Conservation (phyloP, 2,329 filamentous ascomycete genomes). For the Botrytis squamosa region DNA sequence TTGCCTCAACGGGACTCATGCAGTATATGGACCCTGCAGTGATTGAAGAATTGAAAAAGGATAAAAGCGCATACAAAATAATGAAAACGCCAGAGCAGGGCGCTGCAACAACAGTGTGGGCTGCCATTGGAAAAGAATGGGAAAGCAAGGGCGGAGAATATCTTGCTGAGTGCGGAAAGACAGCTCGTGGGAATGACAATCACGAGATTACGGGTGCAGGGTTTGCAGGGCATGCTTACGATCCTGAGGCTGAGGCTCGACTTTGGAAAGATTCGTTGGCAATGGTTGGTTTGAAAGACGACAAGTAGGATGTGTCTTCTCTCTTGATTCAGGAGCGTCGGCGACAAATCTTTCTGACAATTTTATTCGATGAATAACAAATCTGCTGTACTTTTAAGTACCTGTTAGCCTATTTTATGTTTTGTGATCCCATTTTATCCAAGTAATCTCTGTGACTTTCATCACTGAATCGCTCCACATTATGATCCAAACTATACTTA, state of each 20-base stretch:
- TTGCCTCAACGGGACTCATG: constrained; percentile 35
- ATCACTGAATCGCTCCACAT: neutral
- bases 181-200: constrained; percentile 35
- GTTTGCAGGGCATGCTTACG: constrained; percentile 37
- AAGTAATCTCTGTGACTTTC: neutral
- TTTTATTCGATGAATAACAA: neutral
- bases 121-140: constrained; percentile 35
- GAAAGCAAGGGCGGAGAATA: constrained; percentile 49
- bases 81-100: constrained; percentile 37
- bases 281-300: constrained; percentile 36
- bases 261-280: constrained; percentile 45
- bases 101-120: constrained; percentile 46
- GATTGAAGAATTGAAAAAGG: neutral
- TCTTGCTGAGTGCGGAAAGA: constrained; percentile 42
- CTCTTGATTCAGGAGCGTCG: neutral
- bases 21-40: constrained; percentile 12
- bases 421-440: neutral
- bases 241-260: constrained; percentile 41
- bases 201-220: constrained; percentile 31
- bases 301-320: constrained; percentile 1
- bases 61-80: neutral
- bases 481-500: neutral
- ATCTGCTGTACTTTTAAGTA: neutral
- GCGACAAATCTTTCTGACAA: neutral
- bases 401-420: neutral